phyloP scores from a whole-genome alignment of 202 grass and related monocot genomes.

The Sporobolus alterniflorus region DNA sequence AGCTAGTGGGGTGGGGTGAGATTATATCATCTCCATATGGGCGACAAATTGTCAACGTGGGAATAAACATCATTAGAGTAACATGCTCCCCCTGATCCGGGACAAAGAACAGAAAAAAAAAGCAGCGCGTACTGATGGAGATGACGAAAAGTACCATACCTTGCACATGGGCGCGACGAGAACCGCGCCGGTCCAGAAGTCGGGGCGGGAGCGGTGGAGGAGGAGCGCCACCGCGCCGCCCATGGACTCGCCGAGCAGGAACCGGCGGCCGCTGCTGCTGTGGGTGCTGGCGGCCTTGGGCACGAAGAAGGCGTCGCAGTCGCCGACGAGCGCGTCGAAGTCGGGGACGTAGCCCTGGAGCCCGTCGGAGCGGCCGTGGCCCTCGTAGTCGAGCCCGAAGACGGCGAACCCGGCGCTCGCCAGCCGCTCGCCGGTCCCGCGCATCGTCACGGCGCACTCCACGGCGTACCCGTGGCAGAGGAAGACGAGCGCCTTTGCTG shows the following conservation, averaged over 20 bases:
- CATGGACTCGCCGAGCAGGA: slow-evolving; percentile 86
- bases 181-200: slow-evolving; percentile 73
- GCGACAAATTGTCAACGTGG: too few species aligned
- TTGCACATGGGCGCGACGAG: slow-evolving; percentile 91
- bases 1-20: neutral
- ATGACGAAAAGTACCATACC: too few species aligned
- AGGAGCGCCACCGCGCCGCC: slow-evolving; percentile 74
- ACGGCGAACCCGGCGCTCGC: slow-evolving; percentile 61
- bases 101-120: too few species aligned
- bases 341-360: slow-evolving; percentile 62
- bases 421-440: slow-evolving; percentile 50
- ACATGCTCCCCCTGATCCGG: too few species aligned
- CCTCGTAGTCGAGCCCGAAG: slow-evolving; percentile 68
- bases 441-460: slow-evolving; percentile 77
- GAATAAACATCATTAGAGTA: too few species aligned
- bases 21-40: too few species aligned
- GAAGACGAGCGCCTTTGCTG: neutral
- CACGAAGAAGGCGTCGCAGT: slow-evolving; percentile 60
- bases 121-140: too few species aligned
- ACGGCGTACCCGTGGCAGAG: slow-evolving; percentile 67
- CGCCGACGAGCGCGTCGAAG: slow-evolving; percentile 44
- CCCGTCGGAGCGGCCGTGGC: slow-evolving; percentile 68
- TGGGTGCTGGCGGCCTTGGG: neutral
- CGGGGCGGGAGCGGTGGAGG: slow-evolving; percentile 47
- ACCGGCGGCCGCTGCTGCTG: neutral